Evolutionary conservation across 2,329 filamentous ascomycete species (phyloP).

Genomic region (Aspergillus versicolor): DNA sequence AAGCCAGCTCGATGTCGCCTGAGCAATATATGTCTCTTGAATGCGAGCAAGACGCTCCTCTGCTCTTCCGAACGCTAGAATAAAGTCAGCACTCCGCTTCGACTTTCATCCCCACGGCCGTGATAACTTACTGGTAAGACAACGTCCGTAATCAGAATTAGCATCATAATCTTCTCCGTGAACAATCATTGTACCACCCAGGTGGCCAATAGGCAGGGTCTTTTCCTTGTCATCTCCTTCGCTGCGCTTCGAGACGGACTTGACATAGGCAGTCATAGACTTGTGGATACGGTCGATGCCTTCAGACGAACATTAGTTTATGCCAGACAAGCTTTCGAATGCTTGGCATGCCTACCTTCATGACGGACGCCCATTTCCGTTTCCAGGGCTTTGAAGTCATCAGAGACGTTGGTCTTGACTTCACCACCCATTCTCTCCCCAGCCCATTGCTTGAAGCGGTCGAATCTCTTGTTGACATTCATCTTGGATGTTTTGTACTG

Average conservation of each 20-base stretch:
- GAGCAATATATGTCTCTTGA: slow-evolving; percentile 77
- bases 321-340: not conserved
- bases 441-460: slow-evolving; percentile 96
- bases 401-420: slow-evolving; percentile 78
- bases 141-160: slow-evolving; percentile 88
- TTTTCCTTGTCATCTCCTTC: slow-evolving; percentile 89
- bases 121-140: slow-evolving; percentile 63
- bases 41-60: slow-evolving; percentile 84
- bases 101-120: not conserved
- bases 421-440: slow-evolving; percentile 95
- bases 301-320: slow-evolving; percentile 38
- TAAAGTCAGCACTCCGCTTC: not conserved
- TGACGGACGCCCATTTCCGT: slow-evolving; percentile 85
- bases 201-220: slow-evolving; percentile 71
- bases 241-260: slow-evolving; percentile 79
- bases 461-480: slow-evolving; percentile 82
- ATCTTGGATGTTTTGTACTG: slow-evolving; percentile 36
- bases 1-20: slow-evolving; percentile 80
- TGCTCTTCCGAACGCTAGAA: slow-evolving; percentile 71
- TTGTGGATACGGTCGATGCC: slow-evolving; percentile 88
- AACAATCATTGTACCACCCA: slow-evolving; percentile 80
- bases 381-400: slow-evolving; percentile 89
- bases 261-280: slow-evolving; percentile 82
- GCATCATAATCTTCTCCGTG: slow-evolving; percentile 92
- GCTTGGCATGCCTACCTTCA: slow-evolving; percentile 61